Base-by-base conservation (phyloP, 768 basidiomycete genomes). In the Tylopilus balloui region DNA sequence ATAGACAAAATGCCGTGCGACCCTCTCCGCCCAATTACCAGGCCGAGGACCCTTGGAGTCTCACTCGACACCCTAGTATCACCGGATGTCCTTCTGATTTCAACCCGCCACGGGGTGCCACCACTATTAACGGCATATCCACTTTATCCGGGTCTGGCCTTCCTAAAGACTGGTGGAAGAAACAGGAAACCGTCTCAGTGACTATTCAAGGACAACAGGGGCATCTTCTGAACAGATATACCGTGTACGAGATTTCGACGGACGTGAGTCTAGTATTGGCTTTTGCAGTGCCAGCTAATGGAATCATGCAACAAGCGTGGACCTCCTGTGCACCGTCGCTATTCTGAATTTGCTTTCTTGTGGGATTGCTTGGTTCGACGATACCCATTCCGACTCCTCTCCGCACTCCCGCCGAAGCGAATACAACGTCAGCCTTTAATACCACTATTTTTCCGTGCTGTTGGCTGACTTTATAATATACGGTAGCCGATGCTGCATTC, bases 381-480 rank as follows among this genome's bases (percentile, higher is more conserved):
- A 46, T 97, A 97, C 71, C 94, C 96, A 1, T 98, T 97, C 78
- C 83, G 96, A 40, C 72, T 98, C 21, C 78, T 97, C 55, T 84
- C 90, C 15, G 71, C 80, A 3, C 70, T 98, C 25, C 96, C 96
- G 14, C 96, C 96, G 0, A 98, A 98, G 68, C 80, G 92, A 39
- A 76, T 98, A 53, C 89, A 89, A 67, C 83, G 91, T 92, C 58
- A 73, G 89, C 75, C 19, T 35, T 25, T 9, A 32, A 39, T 20
- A 39, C 12, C 14, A 28, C 19, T 19, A 5, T 38, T 39, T 48
- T 28, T n/a, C 27, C 25, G 29, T 32, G 11, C 4, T 20, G 27
- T 43, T 47, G 25, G 31, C 45, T 55, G 47, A 57, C 51, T 37
- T 48, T 14, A n/a, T 29, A 6, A 42, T 31, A 4, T 29, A 28